Conservation (phyloP, 352 stramenopile genomes). For the Globisporangium paddicum region DNA sequence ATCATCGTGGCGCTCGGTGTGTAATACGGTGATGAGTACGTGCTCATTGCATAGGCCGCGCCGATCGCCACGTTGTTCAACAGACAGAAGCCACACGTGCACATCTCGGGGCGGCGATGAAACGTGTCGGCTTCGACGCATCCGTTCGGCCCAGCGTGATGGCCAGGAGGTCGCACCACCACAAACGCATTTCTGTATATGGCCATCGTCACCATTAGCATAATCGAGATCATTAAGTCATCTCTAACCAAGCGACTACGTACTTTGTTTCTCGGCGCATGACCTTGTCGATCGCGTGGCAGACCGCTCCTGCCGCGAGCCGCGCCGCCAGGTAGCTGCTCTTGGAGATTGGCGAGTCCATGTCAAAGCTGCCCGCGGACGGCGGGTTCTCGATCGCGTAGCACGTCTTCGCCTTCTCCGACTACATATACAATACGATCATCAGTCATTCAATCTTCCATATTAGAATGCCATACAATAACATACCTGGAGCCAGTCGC, state of each 20-base stretch:
- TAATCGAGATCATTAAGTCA: background rate
- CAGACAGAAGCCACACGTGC: conserved; percentile 59
- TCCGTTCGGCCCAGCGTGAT: conserved; percentile 58
- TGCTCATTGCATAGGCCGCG: conserved; percentile 49
- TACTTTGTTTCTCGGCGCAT: conserved; percentile 48
- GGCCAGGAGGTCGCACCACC: conserved; percentile 47
- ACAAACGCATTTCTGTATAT: conserved; percentile 51
- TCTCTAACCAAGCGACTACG: conserved; percentile 9
- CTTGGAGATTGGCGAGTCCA: conserved; percentile 60
- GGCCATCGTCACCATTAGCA: background rate
- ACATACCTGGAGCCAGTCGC: conserved; percentile 42
- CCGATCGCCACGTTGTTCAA: conserved; percentile 72
- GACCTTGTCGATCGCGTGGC: conserved; percentile 62
- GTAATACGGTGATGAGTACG: conserved; percentile 42
- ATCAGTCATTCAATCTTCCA: background rate
- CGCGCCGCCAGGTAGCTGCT: conserved; percentile 50
- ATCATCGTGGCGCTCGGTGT: conserved; percentile 10
- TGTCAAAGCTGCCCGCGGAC: conserved; percentile 49
- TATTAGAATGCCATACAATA: background rate
- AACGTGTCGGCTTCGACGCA: conserved; percentile 52
- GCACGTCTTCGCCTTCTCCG: conserved; percentile 36
- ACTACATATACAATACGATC: conserved; percentile 13
- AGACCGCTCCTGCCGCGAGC: conserved; percentile 53
- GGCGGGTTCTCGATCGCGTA: conserved; percentile 43
- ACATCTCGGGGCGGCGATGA: conserved; percentile 48